Percentiles rank a stretch among this genome's conserved stretches.
phyloP scores from a whole-genome alignment of 495 filamentous ascomycete species.

The Aspergillus asperescens region DNA sequence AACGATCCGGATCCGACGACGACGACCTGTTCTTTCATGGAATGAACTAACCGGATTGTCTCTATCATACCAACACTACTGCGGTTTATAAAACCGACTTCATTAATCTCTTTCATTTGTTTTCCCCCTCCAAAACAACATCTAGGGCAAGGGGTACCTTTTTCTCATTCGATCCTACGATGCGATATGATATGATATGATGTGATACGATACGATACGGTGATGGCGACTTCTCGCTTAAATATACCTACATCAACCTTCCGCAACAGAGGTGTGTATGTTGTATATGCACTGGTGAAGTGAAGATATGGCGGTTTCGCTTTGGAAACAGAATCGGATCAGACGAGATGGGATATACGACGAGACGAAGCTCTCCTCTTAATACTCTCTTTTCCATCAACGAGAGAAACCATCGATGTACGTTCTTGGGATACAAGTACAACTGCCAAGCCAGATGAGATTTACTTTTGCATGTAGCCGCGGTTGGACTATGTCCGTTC shows the following conservation, averaged over 20 bases:
- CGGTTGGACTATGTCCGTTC: constrained; percentile 4
- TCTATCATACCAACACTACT: background rate
- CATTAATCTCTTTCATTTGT: background rate
- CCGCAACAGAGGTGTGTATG: constrained; percentile 3
- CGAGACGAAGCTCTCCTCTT: background rate
- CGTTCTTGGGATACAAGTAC: background rate
- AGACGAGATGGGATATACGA: background rate
- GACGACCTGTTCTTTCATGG: constrained; percentile 17
- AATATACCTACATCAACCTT: constrained; percentile 16
- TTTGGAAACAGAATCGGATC: background rate
- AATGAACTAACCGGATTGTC: background rate
- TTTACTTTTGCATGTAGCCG: background rate
- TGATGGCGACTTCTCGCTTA: constrained; percentile 11
- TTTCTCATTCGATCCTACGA: background rate
- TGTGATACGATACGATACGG: constrained; percentile 6
- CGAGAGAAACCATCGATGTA: background rate
- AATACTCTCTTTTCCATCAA: background rate
- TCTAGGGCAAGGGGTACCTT: background rate
- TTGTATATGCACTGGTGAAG: constrained; percentile 8
- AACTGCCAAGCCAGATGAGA: no score
- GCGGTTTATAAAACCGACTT: background rate
- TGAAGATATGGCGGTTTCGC: constrained; percentile 5
- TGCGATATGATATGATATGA: background rate
- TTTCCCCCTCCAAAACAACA: background rate
- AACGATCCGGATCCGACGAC: constrained; percentile 18